Base-by-base conservation (phyloP, 495 filamentous ascomycete genomes). In the Halenospora varia region DNA sequence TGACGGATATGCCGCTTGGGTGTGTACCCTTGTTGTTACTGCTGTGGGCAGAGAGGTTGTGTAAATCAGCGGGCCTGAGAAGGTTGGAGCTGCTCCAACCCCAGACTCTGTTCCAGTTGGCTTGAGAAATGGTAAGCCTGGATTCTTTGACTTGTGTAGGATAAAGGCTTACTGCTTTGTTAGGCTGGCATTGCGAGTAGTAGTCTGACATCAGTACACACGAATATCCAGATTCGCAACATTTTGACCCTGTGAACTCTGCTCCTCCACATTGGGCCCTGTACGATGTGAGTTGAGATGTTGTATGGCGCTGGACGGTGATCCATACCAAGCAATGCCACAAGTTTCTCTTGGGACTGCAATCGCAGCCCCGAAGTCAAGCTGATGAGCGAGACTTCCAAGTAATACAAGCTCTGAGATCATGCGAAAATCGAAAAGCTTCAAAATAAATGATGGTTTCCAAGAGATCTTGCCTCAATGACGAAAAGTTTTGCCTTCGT, bases 141-240 rank as follows among this genome's bases (percentile, higher is more conserved):
- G n/a, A 41, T 0, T 56, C 35, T 48, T 48, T 41, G 15, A 10
- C 8, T 26, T 4, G 18, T 47, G 18, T 48, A 56, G 24, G 3
- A 56, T 29, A 8, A 25, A 9, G 23, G 20, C 15, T 50, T 50
- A 25, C 23, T 20, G 49, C 15, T 47, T 19, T 13, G 17, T 22
- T 18, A 22, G 56, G 19, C 25, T 61, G 52, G 57, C 67, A 69
- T 48, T 69, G 67, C 18, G 46, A 65, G 64, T 71, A 71, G 61
- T 65, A 69, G 47, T 59, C 52, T 23, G 69, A 69, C 20, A 48
- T n/a, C 29, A 56, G 44, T 17, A 48, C 20, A 44, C 67, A 69
- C 4, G 10, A 22, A 29, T 49, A 18, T 1, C 67, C 64, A 22
- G 63, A 26, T 23, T 57, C 35, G 25, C 67, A 69, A 25, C 41